These are phyloP conservation scores for Wallacemonas sp. DNA, from an alignment of 208 protist genomes.

Conservation along the genomic window DNA sequence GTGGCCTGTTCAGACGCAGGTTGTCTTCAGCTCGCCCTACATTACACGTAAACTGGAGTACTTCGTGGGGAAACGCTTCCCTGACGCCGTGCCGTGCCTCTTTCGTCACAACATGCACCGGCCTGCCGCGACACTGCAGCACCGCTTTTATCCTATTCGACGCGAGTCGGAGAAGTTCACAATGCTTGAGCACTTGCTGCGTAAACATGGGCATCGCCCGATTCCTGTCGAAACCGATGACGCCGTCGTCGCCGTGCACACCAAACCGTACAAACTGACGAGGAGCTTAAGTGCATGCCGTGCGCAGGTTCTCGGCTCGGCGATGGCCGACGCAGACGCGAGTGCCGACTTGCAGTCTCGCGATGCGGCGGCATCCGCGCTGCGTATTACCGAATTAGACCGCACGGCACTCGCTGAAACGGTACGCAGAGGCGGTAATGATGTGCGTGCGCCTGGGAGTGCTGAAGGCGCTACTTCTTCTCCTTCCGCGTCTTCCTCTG, in stretches of 20 bases:
- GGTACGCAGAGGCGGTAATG: too few relatives aligned
- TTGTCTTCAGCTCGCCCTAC: constrained; percentile 72
- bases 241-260: constrained; percentile 40
- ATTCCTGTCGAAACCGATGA: constrained; percentile 45
- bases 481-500: background rate
- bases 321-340: too few relatives aligned
- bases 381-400: too few relatives aligned
- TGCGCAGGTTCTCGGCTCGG: background rate
- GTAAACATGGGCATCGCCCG: constrained; percentile 60
- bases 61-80: constrained; percentile 57
- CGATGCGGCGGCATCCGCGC: too few relatives aligned
- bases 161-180: constrained; percentile 69
- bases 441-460: too few relatives aligned
- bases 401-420: too few relatives aligned
- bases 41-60: constrained; percentile 80
- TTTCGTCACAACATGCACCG: constrained; percentile 66
- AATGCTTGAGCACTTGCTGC: constrained; percentile 59
- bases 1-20: constrained; percentile 86
- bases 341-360: too few relatives aligned
- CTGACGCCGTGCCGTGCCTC: constrained; percentile 58
- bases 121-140: constrained; percentile 40
- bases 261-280: constrained; percentile 37
- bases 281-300: constrained; percentile 53
- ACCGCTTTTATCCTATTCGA: constrained; percentile 66
- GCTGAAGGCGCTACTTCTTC: background rate